Percentiles rank a stretch among this genome's conserved stretches.
phyloP scores from a whole-genome alignment of 176 grass and related monocot species.

The Cenchrus purpureus region DNA sequence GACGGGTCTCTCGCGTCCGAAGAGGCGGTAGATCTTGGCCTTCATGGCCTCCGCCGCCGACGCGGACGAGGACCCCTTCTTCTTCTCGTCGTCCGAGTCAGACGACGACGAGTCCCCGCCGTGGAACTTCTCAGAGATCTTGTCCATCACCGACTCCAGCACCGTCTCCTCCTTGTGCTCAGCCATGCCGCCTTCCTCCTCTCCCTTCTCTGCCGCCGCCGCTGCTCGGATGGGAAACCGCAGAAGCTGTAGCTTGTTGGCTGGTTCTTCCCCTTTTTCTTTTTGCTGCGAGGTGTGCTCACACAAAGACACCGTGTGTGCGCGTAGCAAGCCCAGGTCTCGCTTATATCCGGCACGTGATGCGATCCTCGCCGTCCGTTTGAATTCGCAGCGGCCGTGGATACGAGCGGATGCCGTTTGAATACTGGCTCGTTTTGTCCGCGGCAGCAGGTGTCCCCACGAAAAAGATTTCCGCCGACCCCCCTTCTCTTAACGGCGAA shows the following conservation, averaged over 20 bases:
- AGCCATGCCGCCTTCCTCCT: conserved; percentile 49
- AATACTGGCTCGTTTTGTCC: conserved; percentile 8
- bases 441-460: neutral
- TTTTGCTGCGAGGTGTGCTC: neutral
- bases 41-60: conserved; percentile 38
- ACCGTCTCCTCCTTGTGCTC: conserved; percentile 79
- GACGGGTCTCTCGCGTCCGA: conserved; percentile 61
- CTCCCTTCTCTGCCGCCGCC: neutral
- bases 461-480: neutral
- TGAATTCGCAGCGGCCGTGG: neutral
- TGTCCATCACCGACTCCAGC: conserved; percentile 63
- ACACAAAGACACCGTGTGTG: conserved; percentile 24
- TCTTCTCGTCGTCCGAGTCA: conserved; percentile 77
- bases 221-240: neutral
- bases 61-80: conserved; percentile 45
- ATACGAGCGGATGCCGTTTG: neutral
- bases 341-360: conserved; percentile 22
- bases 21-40: conserved; percentile 77
- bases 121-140: conserved; percentile 72
- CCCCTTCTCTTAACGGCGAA: conserved; percentile 5
- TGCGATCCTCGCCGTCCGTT: conserved; percentile 37
- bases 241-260: conserved; percentile 14
- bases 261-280: neutral
- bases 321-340: conserved; percentile 17
- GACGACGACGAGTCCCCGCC: conserved; percentile 67